Percentiles rank a stretch among this genome's conserved stretches.
Conservation (phyloP, 495 filamentous ascomycete genomes). For the Aspergillus haitiensis region DNA sequence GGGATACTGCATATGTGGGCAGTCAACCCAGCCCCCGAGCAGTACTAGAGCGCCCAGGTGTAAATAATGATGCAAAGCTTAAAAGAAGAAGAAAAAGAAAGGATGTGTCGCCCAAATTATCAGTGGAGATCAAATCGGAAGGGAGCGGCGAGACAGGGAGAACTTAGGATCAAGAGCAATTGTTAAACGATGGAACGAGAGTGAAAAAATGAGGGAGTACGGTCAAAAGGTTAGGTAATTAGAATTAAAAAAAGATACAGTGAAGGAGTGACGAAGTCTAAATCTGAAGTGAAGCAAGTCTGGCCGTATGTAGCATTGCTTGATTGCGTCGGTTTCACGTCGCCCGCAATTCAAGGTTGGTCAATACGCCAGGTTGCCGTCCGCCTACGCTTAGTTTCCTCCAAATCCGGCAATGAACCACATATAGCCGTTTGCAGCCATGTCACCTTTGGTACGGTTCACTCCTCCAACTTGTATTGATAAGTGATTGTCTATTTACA, state of each 20-base stretch:
- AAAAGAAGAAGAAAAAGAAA: background rate
- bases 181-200: background rate
- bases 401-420: slow-evolving; percentile 16
- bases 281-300: slow-evolving; percentile 9
- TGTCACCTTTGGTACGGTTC: slow-evolving; percentile 13
- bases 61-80: slow-evolving; percentile 12
- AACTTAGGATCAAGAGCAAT: background rate
- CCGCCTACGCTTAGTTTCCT: background rate
- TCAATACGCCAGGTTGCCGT: slow-evolving; percentile 5
- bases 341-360: slow-evolving; percentile 11
- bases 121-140: slow-evolving; percentile 2
- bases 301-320: slow-evolving; percentile 11
- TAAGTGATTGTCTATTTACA: slow-evolving; percentile 20
- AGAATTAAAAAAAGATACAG: slow-evolving; percentile 9
- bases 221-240: background rate
- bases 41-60: slow-evolving; percentile 12
- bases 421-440: slow-evolving; percentile 25
- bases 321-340: slow-evolving; percentile 7
- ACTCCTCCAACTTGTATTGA: background rate
- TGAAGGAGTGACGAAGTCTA: slow-evolving; percentile 8
- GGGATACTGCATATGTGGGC: slow-evolving; percentile 29
- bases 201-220: background rate
- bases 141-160: background rate
- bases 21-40: slow-evolving; percentile 13
- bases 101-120: background rate